A percentile compares a stretch with the other conserved stretches of the same genome.
These are phyloP conservation scores for Candida stauntonica DNA, from an alignment of 805 yeast species.

Conservation along the genomic window DNA sequence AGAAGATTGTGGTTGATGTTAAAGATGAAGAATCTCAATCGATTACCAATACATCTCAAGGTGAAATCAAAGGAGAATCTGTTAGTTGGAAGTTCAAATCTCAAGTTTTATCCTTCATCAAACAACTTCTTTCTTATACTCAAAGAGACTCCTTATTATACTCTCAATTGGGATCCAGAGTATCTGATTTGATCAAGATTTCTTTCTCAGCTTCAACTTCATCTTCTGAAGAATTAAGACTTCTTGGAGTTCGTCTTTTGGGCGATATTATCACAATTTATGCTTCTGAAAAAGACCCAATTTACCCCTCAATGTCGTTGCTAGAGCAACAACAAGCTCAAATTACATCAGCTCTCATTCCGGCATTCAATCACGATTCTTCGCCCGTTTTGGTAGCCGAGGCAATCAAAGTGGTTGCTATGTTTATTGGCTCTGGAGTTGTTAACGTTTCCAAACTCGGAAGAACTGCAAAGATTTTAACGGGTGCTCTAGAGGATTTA, in stretches of 20 bases:
- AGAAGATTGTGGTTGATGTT: conserved; percentile 33
- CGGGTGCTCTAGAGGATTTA: conserved; percentile 59
- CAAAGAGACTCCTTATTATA: conserved; percentile 35
- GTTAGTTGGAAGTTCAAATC: conserved; percentile 54
- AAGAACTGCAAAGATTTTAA: conserved; percentile 60
- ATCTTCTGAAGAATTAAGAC: conserved; percentile 52
- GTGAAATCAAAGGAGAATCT: conserved; percentile 40
- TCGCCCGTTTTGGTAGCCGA: conserved; percentile 68
- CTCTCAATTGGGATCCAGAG: conserved; percentile 37
- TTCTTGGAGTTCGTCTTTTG: conserved; percentile 62
- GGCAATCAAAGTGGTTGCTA: conserved; percentile 76
- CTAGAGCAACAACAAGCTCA: conserved; percentile 94
- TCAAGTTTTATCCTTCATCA: conserved; percentile 41
- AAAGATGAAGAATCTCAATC: conserved; percentile 46
- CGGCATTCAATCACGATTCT: conserved; percentile 74
- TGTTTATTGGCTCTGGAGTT: conserved; percentile 61
- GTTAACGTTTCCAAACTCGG: conserved; percentile 44
- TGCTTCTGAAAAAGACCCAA: conserved; percentile 63
- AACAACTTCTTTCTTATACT: conserved; percentile 39
- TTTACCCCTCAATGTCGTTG: conserved; percentile 64
- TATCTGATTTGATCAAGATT: conserved; percentile 66
- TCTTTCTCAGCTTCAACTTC: conserved; percentile 82
- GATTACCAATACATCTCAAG: conserved; percentile 29
- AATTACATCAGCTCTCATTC: conserved; percentile 82
- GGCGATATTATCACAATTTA: conserved; percentile 57